These are phyloP conservation scores for Moesziomyces antarcticus DNA, from an alignment of 1,284 basidiomycete genomes.

Conservation along the genomic window DNA sequence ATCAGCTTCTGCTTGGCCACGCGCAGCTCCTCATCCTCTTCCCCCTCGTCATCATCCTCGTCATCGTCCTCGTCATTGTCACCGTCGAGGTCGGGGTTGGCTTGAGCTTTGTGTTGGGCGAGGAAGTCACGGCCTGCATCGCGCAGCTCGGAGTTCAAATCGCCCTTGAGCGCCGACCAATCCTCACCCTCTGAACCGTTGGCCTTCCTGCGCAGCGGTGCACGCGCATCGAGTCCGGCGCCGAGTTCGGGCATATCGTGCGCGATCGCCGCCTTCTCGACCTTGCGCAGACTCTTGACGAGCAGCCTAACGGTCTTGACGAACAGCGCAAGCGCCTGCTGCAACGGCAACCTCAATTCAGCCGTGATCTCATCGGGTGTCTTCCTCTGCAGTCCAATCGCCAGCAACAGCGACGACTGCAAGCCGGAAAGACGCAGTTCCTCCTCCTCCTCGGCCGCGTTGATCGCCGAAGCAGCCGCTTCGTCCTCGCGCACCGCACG, in stretches of 20 bases:
- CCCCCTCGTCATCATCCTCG: slow-evolving; percentile 10
- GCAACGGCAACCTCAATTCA: slow-evolving; percentile 79
- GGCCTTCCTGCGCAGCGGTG: slow-evolving; percentile 22
- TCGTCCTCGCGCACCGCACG: slow-evolving; percentile 60
- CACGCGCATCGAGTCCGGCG: slow-evolving; percentile 16
- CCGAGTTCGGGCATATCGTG: slow-evolving; percentile 40
- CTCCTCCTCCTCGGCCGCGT: slow-evolving; percentile 38
- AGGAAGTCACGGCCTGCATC: slow-evolving; percentile 51
- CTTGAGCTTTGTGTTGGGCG: slow-evolving; percentile 13
- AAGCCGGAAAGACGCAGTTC: slow-evolving; percentile 56
- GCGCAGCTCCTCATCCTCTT: slow-evolving; percentile 29
- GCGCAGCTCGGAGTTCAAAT: slow-evolving; percentile 54
- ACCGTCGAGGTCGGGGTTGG: slow-evolving; percentile 18
- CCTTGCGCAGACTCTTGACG: slow-evolving; percentile 79
- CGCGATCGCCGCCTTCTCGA: slow-evolving; percentile 74
- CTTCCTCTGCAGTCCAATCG: slow-evolving; percentile 91
- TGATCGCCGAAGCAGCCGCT: slow-evolving; percentile 45
- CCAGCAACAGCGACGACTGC: slow-evolving; percentile 68
- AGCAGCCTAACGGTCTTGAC: slow-evolving; percentile 90
- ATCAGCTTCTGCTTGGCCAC: slow-evolving; percentile 48
- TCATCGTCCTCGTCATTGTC: slow-evolving; percentile 20
- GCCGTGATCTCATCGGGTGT: slow-evolving; percentile 77
- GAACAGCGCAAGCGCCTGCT: slow-evolving; percentile 89
- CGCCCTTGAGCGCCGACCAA: slow-evolving; percentile 48
- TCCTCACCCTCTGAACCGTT: slow-evolving; percentile 20